These are phyloP conservation scores for Saturnispora halmiae DNA, from an alignment of 805 yeast species.

Conservation along the genomic window DNA sequence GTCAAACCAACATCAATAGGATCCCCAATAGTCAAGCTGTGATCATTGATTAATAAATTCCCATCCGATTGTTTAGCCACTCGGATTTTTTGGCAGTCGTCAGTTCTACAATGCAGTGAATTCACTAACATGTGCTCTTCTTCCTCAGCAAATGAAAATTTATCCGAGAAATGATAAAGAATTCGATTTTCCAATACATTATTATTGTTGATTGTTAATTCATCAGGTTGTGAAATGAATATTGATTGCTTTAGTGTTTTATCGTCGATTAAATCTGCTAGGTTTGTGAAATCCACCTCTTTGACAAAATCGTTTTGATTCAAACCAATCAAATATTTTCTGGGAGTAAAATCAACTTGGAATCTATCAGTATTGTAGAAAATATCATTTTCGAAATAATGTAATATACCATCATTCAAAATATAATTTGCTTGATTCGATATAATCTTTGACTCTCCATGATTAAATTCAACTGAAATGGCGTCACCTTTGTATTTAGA, in stretches of 20 bases:
- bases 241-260: constrained; percentile 46
- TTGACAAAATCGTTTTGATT: constrained; percentile 55
- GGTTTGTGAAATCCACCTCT: constrained; percentile 56
- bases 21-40: constrained; percentile 34
- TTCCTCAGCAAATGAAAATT: constrained; percentile 16
- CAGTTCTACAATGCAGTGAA: constrained; percentile 45
- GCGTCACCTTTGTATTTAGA: constrained; percentile 27
- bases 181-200: constrained; percentile 28
- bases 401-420: constrained; percentile 41
- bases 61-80: constrained; percentile 27
- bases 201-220: constrained; percentile 28
- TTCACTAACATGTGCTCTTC: constrained; percentile 29
- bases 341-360: constrained; percentile 36
- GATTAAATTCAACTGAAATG: constrained; percentile 27
- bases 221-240: constrained; percentile 36
- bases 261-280: constrained; percentile 50
- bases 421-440: constrained; percentile 35
- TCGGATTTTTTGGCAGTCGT: constrained; percentile 54
- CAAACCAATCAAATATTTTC: constrained; percentile 50
- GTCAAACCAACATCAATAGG: constrained; percentile 48
- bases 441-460: constrained; percentile 15
- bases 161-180: constrained; percentile 58
- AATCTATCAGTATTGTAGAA: constrained; percentile 15
- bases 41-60: constrained; percentile 35
- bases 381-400: constrained; percentile 33